phyloP scores from a whole-genome alignment of 2,329 filamentous ascomycete species.

The Tricladium varicosporioides region DNA sequence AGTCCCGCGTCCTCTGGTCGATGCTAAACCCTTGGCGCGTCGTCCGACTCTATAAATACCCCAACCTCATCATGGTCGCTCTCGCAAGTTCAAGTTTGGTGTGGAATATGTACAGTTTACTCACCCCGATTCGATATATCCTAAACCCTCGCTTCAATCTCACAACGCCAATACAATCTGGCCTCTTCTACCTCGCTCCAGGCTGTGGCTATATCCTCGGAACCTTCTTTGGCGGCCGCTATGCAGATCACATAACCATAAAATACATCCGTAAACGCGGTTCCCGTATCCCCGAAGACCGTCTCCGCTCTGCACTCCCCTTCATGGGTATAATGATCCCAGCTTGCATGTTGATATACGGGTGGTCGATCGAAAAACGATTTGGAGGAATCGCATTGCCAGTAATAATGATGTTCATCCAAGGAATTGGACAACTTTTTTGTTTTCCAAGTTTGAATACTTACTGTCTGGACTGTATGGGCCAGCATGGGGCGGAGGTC shows the following conservation, averaged over 20 bases:
- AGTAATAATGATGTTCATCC: constrained; percentile 70
- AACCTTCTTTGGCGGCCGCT: constrained; percentile 69
- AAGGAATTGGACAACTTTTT: constrained; percentile 72
- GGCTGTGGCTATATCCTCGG: constrained; percentile 68
- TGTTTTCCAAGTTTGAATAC: constrained; percentile 76
- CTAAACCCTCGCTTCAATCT: constrained; percentile 73
- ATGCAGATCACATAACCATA: constrained; percentile 65
- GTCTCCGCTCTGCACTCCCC: constrained; percentile 57
- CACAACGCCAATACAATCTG: constrained; percentile 62
- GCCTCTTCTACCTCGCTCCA: constrained; percentile 73
- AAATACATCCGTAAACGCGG: constrained; percentile 62
- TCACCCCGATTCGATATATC: constrained; percentile 70
- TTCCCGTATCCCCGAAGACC: constrained; percentile 64
- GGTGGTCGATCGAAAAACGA: constrained; percentile 54
- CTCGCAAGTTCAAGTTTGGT: constrained; percentile 62
- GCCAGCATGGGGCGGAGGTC: constrained; percentile 66
- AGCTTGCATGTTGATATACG: constrained; percentile 65
- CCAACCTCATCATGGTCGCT: constrained; percentile 63
- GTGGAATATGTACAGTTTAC: constrained; percentile 72
- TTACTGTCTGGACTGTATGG: constrained; percentile 82
- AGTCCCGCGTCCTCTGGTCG: constrained; percentile 52
- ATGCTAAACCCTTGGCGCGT: constrained; percentile 68
- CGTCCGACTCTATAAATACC: constrained; percentile 62
- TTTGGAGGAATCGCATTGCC: constrained; percentile 57
- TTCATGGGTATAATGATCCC: constrained; percentile 59